Evolutionary conservation across 2,329 filamentous ascomycete species (phyloP).

Genomic region (Cladophialophora bantiana): DNA sequence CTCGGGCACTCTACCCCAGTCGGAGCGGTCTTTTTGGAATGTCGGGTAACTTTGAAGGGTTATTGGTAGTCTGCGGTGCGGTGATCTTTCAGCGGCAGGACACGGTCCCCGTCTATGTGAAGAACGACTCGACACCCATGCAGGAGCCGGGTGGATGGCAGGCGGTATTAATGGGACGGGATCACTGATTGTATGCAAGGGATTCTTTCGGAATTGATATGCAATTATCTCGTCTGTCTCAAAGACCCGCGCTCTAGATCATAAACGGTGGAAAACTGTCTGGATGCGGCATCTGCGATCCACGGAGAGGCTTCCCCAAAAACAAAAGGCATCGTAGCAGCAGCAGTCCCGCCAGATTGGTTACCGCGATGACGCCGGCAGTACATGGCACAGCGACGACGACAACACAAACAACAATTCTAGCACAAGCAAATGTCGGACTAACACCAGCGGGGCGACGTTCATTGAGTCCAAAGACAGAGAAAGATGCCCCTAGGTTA

Average conservation of each 20-base stretch:
- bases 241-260: neutral
- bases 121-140: neutral
- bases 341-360: no score
- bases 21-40: neutral
- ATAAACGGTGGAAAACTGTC: neutral
- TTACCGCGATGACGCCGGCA: no score
- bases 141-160: neutral
- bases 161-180: slow-evolving; percentile 12
- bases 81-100: neutral
- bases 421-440: no score
- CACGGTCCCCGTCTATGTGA: neutral
- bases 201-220: slow-evolving; percentile 1
- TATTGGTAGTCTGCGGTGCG: neutral
- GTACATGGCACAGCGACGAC: no score
- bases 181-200: slow-evolving; percentile 5
- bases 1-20: neutral
- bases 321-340: no score
- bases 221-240: neutral
- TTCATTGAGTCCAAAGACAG: no score
- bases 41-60: neutral
- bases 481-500: no score
- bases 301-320: neutral
- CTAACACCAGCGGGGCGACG: no score
- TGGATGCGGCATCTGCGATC: neutral
- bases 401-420: no score